Percentiles rank a stretch among this genome's conserved stretches.
Conservation (phyloP, 2,329 filamentous ascomycete genomes). For the Cryphonectria japonica region DNA sequence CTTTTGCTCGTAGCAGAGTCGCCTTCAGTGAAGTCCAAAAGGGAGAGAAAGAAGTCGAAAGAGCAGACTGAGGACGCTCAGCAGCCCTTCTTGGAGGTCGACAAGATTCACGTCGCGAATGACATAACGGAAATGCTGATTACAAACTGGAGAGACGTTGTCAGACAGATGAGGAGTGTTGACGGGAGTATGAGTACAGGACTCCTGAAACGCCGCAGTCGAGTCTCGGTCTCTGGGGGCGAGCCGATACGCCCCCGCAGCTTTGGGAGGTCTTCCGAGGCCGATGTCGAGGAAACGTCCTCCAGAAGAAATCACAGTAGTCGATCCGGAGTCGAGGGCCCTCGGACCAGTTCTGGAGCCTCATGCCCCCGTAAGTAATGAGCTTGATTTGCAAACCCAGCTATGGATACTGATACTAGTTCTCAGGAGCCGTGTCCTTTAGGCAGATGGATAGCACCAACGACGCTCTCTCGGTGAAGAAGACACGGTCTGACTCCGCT, state of each 20-base stretch:
- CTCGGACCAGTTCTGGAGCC: neutral
- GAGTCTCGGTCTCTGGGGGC: slow-evolving; percentile 26
- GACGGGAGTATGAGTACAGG: slow-evolving; percentile 30
- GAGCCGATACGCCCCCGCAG: slow-evolving; percentile 21
- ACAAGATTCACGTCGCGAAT: slow-evolving; percentile 63
- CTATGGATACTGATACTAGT: neutral
- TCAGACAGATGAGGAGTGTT: slow-evolving; percentile 60
- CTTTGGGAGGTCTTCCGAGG: slow-evolving; percentile 18
- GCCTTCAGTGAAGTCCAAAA: slow-evolving; percentile 46
- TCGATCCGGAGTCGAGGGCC: neutral
- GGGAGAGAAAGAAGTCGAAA: slow-evolving; percentile 44
- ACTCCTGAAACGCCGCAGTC: slow-evolving; percentile 35
- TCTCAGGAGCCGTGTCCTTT: slow-evolving; percentile 27
- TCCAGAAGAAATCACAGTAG: neutral
- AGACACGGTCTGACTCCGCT: slow-evolving; percentile 21
- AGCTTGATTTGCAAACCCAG: neutral
- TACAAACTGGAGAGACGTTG: slow-evolving; percentile 66
- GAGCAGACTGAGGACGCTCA: slow-evolving; percentile 29
- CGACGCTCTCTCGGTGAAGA: slow-evolving; percentile 28
- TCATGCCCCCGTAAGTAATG: slow-evolving; percentile 4
- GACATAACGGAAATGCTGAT: slow-evolving; percentile 68
- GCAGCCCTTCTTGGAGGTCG: slow-evolving; percentile 43
- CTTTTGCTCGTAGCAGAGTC: slow-evolving; percentile 48
- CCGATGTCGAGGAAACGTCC: neutral
- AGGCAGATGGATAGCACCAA: slow-evolving; percentile 26